Evolutionary conservation across 192 early-diverging fungal species (phyloP), one percentile per base, ranked within the genome.

Genomic region (Gonapodya sp.): DNA sequence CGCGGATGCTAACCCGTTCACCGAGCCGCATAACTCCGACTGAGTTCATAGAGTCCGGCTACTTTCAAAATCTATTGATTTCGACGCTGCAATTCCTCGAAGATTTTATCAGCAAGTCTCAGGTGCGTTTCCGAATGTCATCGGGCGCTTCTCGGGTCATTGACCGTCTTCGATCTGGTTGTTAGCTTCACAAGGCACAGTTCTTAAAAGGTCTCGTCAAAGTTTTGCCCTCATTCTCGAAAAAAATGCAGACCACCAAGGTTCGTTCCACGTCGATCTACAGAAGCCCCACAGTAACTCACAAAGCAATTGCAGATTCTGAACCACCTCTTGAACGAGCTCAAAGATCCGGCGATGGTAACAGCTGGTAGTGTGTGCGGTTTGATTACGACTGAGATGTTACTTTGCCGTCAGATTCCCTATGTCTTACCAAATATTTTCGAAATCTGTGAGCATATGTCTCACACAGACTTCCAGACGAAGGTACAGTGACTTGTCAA

Each of bases 31-130:
- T 93, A 84, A 86, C 90, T 0, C 86, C 92, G 0, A 73, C 82
- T 0, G 88, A 91, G 64, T 93, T 96, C 82, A 92, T 93, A 79
- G 82, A 82, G 1, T 88, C 87, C 84, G 87, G 86, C 36, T 94
- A 92, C 80, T 96, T 96, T 86, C 92, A 94, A 87, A 92, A 93
- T 74, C 85, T 94, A 18, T 84, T 94, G 0, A 90, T 95, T 0
- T 93, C 92, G 0, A 92, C 94, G 0, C 90, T 96, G 82, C 88
- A 89, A 73, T 95, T 92, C 79, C 87, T 96, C 81, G 95, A 95
- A 79, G 85, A 86, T 18, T 89, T 96, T 81, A 91, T 92, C 0
- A 94, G 94, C 80, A 95, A 95, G 83, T 87, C 93, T 0, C 83
- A 86, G 73, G 93, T 94, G 35, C 24, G 46, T 64, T 24, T 24